Evolutionary conservation across 2,329 filamentous ascomycete species (phyloP), one percentile per base, ranked within the genome.

Genomic region (Colletotrichum tanaceti): DNA sequence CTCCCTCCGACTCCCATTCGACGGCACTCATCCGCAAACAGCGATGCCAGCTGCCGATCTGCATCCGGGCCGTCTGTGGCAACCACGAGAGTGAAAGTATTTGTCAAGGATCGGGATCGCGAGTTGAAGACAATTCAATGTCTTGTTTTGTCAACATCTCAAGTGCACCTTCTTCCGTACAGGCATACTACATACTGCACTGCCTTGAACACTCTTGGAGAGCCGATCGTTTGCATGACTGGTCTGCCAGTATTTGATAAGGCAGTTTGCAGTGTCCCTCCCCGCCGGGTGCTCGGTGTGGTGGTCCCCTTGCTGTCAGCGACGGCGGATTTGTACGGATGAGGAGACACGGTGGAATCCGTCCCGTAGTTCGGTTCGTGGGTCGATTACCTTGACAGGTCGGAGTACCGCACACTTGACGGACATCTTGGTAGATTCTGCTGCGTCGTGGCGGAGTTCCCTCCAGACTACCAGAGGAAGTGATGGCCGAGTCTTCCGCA

Each of bases 401-500:
- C 28, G 35, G 52, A 39, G 13, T 22, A 54, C n/a, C 32, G 32
- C 35, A 39, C 16, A n/a, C 28, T 16, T 22, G 44, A n/a, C 32
- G 14, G n/a, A 13, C n/a, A 39, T 13, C 28, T 18, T n/a, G 7
- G 7, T 20, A 20, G 28, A 18, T 7, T 20, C 13, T 20, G 2
- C 35, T 16, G 14, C n/a, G n/a, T 16, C 52, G 11, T 10, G 52
- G 35, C 52, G 52, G 52, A 54, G 35, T 54, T 54, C 43, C 32
- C 28, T 47, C 43, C 28, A 22, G 43, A 24, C 2, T 16, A 47
- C 22, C 38, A n/a, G 22, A 14, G 20, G 4, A 18, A 13, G 5
- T 10, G 57, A 49, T 49, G 57, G 39, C 43, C 49, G 57, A 59
- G 46, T n/a, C 57, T 39, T 39, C n/a, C 18, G 57, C 57, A 59